Base-by-base conservation (phyloP, 352 stramenopile genomes). In the Phytophthora cactorum region DNA sequence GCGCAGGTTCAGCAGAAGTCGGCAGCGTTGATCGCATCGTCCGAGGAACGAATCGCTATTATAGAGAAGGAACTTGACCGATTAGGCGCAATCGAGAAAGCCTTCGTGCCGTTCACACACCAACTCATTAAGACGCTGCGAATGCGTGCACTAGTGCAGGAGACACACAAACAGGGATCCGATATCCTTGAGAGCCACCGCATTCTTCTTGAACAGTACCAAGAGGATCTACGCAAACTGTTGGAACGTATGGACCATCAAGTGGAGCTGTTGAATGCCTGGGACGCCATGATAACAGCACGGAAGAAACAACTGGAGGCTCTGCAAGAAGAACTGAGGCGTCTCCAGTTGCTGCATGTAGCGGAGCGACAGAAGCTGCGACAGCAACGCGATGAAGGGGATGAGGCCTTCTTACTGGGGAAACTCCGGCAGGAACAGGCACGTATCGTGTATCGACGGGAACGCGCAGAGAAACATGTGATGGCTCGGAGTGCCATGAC, bases 91-190 rank as follows among this genome's bases (percentile, higher is more conserved):
- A 84, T 95, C 15, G 83, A 93, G 63, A 84, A 82, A 55, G 82
- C 83, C 3, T 91, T 93, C 39, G 82, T 93, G 27, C 82, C 87
- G 2, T 95, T 93, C 63, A 92, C 65, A 0, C 87, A 93, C 51
- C 82, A 92, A 25, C 75, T 93, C 28, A 73, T 95, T 28, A 73
- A 74, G 11, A 62, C 81, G 12, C 52, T 82, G 34, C 72, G 80
- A 8, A 66, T 93, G 9, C 67, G 72, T 2, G 71, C 56, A 2
- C 53, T 89, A 3, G 66, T 91, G 10, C 45, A 70, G 6, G 66
- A 86, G 32, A 82, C 78, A 0, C 73, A 90, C 52, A 47, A 32
- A 3, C 79, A 79, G 41, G 77, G 54, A 29, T 86, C 83, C 4
- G 60, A 66, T 4, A 66, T 91, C 3, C 39, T 90, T 32, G 44